phyloP scores from a whole-genome alignment of 805 yeast genomes.

The Candida ascalaphidarum region DNA sequence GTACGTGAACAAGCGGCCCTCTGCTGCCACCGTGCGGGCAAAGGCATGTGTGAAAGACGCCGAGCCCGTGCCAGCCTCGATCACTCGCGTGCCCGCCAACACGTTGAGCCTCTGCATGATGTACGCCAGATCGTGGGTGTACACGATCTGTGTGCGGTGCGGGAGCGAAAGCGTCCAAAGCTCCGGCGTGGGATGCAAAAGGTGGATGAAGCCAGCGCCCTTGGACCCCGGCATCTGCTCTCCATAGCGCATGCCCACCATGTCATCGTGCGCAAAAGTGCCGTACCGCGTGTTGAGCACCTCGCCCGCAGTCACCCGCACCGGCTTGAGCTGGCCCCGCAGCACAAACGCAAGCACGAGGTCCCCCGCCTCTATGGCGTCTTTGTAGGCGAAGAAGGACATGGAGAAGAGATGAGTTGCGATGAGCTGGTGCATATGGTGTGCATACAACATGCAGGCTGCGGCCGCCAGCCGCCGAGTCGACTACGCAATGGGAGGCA shows the following conservation, averaged over 20 bases:
- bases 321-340: constrained; percentile 70
- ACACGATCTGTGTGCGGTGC: constrained; percentile 95
- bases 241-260: constrained; percentile 80
- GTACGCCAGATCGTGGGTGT: constrained; percentile 90
- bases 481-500: too few species aligned
- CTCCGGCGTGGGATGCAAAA: constrained; percentile 89
- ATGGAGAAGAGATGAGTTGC: too few species aligned
- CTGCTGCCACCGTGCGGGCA: constrained; percentile 60
- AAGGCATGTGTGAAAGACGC: constrained; percentile 93
- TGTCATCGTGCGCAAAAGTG: constrained; percentile 70
- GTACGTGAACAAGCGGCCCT: constrained; percentile 68
- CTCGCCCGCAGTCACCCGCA: constrained; percentile 51
- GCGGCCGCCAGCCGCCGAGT: too few species aligned
- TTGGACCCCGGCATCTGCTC: constrained; percentile 70
- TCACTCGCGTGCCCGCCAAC: constrained; percentile 65
- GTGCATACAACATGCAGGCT: too few species aligned
- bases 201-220: constrained; percentile 79
- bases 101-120: constrained; percentile 77
- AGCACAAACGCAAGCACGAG: constrained; percentile 81
- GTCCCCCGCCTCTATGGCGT: constrained; percentile 75
- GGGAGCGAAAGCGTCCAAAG: constrained; percentile 94
- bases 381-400: constrained; percentile 54
- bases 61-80: constrained; percentile 98
- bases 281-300: constrained; percentile 83
- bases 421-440: too few species aligned